Conservation (phyloP, 768 basidiomycete genomes). For the Mycena pura region DNA sequence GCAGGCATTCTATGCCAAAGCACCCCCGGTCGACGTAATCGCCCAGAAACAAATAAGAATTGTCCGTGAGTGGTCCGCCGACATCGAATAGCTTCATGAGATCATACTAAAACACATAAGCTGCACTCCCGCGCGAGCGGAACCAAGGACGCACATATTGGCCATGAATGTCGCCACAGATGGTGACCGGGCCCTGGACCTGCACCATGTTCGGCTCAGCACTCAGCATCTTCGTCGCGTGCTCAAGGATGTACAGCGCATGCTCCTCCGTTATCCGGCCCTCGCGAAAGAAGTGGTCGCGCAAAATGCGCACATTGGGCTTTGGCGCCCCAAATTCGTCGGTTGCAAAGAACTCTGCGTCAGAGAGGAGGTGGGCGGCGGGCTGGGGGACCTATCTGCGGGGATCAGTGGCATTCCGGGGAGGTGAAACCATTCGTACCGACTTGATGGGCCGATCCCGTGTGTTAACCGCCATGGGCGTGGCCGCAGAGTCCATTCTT, state of each 20-base stretch:
- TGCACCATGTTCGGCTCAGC: constrained; percentile 87
- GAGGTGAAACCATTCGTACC: not conserved
- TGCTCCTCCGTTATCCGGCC: constrained; percentile 85
- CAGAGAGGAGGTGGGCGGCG: constrained; percentile 19
- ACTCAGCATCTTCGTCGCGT: constrained; percentile 68
- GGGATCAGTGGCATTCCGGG: not conserved
- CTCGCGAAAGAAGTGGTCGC: constrained; percentile 89
- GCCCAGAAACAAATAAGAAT: constrained; percentile 90
- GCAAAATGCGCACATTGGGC: constrained; percentile 54
- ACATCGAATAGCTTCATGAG: constrained; percentile 98
- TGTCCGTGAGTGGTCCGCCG: constrained; percentile 84
- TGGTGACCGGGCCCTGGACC: constrained; percentile 89
- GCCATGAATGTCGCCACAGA: constrained; percentile 97
- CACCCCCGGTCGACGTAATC: constrained; percentile 98
- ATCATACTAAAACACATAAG: constrained; percentile 72
- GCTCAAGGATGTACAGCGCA: constrained; percentile 81
- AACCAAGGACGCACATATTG: constrained; percentile 75
- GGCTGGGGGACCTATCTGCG: constrained; percentile 20
- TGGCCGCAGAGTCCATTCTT: constrained; percentile 9
- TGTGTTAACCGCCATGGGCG: constrained; percentile 6
- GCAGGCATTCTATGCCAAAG: constrained; percentile 88
- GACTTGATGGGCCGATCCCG: constrained; percentile 16
- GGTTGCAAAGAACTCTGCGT: constrained; percentile 26
- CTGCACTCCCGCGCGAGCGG: not conserved
- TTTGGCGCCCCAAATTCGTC: constrained; percentile 27